These are phyloP conservation scores for Leccinum subatratum DNA, from an alignment of 1,284 basidiomycete species.

Conservation along the genomic window DNA sequence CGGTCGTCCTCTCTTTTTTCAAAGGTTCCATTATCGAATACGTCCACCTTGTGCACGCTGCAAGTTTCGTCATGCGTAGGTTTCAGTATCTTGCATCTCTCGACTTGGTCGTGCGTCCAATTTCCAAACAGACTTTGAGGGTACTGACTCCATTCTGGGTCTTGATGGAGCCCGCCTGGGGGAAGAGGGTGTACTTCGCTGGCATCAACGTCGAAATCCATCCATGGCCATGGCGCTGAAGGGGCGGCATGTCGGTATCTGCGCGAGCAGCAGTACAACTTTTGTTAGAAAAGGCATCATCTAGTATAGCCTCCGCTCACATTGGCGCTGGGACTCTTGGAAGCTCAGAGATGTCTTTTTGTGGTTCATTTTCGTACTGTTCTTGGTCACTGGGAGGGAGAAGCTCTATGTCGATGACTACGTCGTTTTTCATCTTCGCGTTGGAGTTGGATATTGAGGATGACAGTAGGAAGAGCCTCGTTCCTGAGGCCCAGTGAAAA, in stretches of 20 bases:
- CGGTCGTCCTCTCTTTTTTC: conserved; percentile 11
- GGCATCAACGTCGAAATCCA: conserved; percentile 30
- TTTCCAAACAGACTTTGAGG: conserved; percentile 50
- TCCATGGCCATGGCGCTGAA: conserved; percentile 39
- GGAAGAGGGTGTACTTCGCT: conserved; percentile 22
- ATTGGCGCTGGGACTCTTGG: conserved; percentile 27
- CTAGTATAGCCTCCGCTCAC: conserved; percentile 17
- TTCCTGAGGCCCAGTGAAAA: not conserved
- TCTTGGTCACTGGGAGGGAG: not conserved
- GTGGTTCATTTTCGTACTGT: conserved; percentile 12
- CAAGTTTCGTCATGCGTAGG: conserved; percentile 27
- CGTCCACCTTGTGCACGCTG: conserved; percentile 41
- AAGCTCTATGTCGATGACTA: conserved; percentile 16
- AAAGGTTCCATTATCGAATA: conserved; percentile 35
- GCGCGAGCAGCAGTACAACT: conserved; percentile 1
- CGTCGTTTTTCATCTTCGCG: conserved; percentile 16
- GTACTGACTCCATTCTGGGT: conserved; percentile 33
- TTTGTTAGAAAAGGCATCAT: not conserved
- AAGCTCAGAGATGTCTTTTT: conserved; percentile 19
- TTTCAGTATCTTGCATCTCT: conserved; percentile 37
- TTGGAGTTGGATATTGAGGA: conserved; percentile 1
- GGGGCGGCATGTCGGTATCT: conserved; percentile 36
- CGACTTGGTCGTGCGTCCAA: conserved; percentile 46
- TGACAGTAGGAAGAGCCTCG: not conserved
- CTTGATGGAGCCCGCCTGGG: conserved; percentile 8